These are phyloP conservation scores for Aspergillus steynii DNA, from an alignment of 495 filamentous ascomycete species.

Conservation along the genomic window DNA sequence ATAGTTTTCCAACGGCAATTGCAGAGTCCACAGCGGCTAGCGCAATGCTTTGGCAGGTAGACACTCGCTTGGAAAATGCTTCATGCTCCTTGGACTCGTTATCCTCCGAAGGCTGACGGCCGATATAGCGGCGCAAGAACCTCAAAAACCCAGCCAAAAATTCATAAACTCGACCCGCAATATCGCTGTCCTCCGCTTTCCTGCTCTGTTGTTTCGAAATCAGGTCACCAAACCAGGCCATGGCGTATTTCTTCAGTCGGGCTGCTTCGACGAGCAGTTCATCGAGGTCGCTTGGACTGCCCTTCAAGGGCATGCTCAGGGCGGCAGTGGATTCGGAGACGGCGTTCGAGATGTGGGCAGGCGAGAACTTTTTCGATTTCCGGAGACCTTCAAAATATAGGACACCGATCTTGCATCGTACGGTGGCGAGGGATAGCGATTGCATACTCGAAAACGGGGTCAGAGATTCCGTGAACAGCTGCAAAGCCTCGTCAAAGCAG, in stretches of 20 bases:
- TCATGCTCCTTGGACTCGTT: constrained; percentile 33
- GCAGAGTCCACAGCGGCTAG: constrained; percentile 44
- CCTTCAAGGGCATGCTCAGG: constrained; percentile 60
- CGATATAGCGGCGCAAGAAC: constrained; percentile 50
- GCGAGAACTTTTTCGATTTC: constrained; percentile 22
- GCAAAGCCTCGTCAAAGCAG: constrained; percentile 45
- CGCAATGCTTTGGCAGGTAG: constrained; percentile 37
- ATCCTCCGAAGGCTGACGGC: constrained; percentile 31
- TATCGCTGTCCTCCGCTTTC: constrained; percentile 19
- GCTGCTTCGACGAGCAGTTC: constrained; percentile 67
- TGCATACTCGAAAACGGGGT: constrained; percentile 33
- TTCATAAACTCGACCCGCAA: constrained; percentile 30
- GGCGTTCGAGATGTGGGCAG: constrained; percentile 25
- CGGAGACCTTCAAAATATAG: constrained; percentile 41
- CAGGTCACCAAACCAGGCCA: constrained; percentile 50
- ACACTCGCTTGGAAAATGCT: constrained; percentile 32
- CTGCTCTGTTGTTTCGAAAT: constrained; percentile 28
- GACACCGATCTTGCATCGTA: constrained; percentile 45
- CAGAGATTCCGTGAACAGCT: constrained; percentile 37
- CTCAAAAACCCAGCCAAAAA: constrained; percentile 43
- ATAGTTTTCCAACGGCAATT: constrained; percentile 42
- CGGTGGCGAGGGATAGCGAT: constrained; percentile 37
- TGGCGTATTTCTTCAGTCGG: constrained; percentile 59
- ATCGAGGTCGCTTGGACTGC: constrained; percentile 65
- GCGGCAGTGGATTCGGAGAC: constrained; percentile 43